phyloP scores from a whole-genome alignment of 1,284 basidiomycete species.

The Earliella scabrosa region DNA sequence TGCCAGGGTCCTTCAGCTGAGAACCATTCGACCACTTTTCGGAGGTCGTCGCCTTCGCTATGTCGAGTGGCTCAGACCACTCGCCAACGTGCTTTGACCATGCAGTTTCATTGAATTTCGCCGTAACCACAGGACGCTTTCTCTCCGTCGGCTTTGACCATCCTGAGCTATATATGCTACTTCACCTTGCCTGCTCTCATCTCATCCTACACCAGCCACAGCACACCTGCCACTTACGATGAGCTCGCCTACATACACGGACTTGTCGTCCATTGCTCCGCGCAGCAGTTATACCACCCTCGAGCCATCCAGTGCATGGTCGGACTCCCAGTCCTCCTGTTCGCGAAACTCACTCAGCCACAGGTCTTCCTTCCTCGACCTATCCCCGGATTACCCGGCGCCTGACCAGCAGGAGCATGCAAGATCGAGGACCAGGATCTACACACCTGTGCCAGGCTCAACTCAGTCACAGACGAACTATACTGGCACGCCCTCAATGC shows the following conservation, averaged over 20 bases:
- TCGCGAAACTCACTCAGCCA: background rate
- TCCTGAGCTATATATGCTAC: background rate
- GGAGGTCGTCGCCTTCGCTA: too few relatives aligned
- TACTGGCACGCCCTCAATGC: background rate
- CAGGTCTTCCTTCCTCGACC: background rate
- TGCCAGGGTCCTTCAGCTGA: too few relatives aligned
- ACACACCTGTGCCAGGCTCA: background rate
- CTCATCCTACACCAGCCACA: too few relatives aligned
- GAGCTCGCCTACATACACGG: background rate
- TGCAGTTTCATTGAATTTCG: too few relatives aligned
- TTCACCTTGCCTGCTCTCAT: background rate
- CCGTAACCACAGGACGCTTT: too few relatives aligned
- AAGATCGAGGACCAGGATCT: background rate
- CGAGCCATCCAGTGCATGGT: background rate
- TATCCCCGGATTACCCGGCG: background rate
- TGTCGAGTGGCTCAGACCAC: background rate
- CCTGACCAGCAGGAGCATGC: background rate
- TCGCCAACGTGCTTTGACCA: background rate
- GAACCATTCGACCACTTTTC: too few relatives aligned
- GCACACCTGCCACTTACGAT: background rate
- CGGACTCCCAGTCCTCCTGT: background rate
- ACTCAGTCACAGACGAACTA: background rate
- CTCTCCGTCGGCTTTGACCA: background rate
- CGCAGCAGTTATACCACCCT: background rate
- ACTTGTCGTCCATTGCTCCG: too few relatives aligned